Percentiles rank a stretch among this genome's conserved stretches.
These are phyloP conservation scores for Ophidiomyces ophidiicola DNA, from an alignment of 2,329 filamentous ascomycete genomes.

Conservation along the genomic window DNA sequence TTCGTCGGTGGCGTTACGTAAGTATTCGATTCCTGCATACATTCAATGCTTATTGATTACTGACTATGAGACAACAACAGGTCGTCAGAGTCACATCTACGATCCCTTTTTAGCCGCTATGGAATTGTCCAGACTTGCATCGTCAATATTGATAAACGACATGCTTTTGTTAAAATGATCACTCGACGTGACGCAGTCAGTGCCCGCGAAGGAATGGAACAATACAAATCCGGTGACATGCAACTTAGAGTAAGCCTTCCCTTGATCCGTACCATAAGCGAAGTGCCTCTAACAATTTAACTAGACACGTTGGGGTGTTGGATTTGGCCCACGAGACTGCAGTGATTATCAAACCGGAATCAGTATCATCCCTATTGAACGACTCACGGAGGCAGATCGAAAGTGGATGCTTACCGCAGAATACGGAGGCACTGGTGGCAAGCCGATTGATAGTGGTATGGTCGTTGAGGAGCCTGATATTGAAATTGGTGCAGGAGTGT, in stretches of 20 bases:
- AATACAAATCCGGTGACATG: constrained; percentile 57
- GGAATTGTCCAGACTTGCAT: constrained; percentile 94
- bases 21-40: constrained; percentile 34
- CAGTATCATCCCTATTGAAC: constrained; percentile 83
- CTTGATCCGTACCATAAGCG: neutral
- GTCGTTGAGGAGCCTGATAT: constrained; percentile 96
- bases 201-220: constrained; percentile 82
- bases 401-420: constrained; percentile 96
- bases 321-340: constrained; percentile 92
- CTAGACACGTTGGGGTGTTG: constrained; percentile 91
- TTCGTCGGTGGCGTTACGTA: constrained; percentile 93
- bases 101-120: constrained; percentile 65
- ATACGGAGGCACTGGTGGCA: constrained; percentile 81
- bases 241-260: constrained; percentile 52
- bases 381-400: constrained; percentile 87
- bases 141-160: constrained; percentile 93
- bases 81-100: constrained; percentile 68
- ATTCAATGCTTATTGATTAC: neutral
- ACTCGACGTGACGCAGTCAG: constrained; percentile 70
- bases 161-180: constrained; percentile 98
- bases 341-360: constrained; percentile 88
- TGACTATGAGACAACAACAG: too few species aligned
- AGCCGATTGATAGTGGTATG: constrained; percentile 65
- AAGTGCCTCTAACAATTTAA: constrained; percentile 11
- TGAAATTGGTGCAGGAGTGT: constrained; percentile 93